phyloP scores from a whole-genome alignment of 2,329 filamentous ascomycete genomes.

The Pyrenophora tritici-repentis region DNA sequence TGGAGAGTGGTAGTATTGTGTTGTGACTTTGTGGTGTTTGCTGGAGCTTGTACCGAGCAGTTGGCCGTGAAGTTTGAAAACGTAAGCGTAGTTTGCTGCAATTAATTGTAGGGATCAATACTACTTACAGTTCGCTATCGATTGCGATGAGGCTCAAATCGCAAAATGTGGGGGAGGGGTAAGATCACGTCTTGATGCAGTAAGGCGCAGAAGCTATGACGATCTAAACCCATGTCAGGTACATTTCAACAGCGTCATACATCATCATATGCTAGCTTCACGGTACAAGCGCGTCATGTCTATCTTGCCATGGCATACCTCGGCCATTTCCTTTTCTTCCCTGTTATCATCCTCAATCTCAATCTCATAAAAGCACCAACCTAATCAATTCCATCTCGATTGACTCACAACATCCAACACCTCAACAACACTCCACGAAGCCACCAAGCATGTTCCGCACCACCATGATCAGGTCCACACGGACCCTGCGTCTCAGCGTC shows the following conservation, averaged over 20 bases:
- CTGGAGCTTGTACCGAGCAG: too few species aligned
- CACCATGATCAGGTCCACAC: constrained; percentile 13
- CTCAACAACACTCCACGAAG: neutral
- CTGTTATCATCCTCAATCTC: neutral
- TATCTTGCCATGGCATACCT: constrained; percentile 3
- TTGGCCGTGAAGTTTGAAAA: too few species aligned
- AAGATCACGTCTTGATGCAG: neutral
- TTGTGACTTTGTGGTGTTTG: too few species aligned
- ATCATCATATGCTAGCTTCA: constrained; percentile 22
- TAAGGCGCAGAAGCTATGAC: constrained; percentile 16
- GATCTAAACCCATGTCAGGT: constrained; percentile 12
- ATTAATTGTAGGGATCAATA: neutral
- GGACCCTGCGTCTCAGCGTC: constrained; percentile 5
- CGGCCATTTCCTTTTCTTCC: neutral
- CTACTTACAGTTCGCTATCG: too few species aligned
- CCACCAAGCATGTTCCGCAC: constrained; percentile 17
- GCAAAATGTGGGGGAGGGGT: constrained; percentile 23
- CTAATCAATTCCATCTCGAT: neutral
- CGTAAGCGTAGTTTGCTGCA: neutral
- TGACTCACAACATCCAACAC: neutral
- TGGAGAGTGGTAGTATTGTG: too few species aligned
- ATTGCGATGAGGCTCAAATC: constrained; percentile 26
- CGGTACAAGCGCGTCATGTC: constrained; percentile 23
- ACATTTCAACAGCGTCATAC: constrained; percentile 27
- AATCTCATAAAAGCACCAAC: neutral